Percentiles rank a stretch among this genome's conserved stretches.
Evolutionary conservation across 148 eudicot species (phyloP).

Genomic region (Polygonum maritimum): DNA sequence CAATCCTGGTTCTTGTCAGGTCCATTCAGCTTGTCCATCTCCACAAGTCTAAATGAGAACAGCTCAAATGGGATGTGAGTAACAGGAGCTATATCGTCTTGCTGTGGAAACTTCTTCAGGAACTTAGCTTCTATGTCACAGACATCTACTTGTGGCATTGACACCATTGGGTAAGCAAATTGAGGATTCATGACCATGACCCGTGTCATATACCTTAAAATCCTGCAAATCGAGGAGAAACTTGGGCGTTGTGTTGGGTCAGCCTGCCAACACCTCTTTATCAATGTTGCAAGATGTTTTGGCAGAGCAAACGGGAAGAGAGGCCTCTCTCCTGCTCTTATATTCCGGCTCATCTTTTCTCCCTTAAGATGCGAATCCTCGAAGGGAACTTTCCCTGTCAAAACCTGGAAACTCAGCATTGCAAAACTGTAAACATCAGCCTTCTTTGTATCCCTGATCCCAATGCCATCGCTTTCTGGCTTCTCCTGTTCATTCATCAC

Average conservation of each 20-base stretch:
- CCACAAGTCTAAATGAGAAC: constrained; percentile 43
- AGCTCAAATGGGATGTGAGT: constrained; percentile 55
- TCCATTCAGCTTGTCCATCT: constrained; percentile 36
- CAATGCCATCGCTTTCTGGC: constrained; percentile 20
- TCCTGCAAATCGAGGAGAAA: constrained; percentile 53
- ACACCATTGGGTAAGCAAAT: constrained; percentile 35
- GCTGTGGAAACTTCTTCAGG: constrained; percentile 26
- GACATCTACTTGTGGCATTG: constrained; percentile 39
- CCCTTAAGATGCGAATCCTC: constrained; percentile 62
- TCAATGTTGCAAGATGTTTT: constrained; percentile 40
- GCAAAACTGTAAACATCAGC: constrained; percentile 75
- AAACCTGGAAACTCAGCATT: constrained; percentile 57
- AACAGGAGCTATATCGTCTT: constrained; percentile 17
- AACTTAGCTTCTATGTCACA: constrained; percentile 48
- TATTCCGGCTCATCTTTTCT: constrained; percentile 53
- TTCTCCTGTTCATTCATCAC: constrained; percentile 52
- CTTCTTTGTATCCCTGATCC: constrained; percentile 36
- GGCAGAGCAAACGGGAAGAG: constrained; percentile 55
- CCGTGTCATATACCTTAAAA: constrained; percentile 43
- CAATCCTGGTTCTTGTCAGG: constrained; percentile 28
- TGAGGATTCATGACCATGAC: constrained; percentile 47
- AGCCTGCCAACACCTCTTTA: constrained; percentile 53
- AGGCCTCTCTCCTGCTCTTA: constrained; percentile 58
- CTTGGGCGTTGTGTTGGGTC: constrained; percentile 48
- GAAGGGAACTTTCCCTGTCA: constrained; percentile 60